Conservation (phyloP, 768 basidiomycete species). For the Termitomyces heimii region DNA sequence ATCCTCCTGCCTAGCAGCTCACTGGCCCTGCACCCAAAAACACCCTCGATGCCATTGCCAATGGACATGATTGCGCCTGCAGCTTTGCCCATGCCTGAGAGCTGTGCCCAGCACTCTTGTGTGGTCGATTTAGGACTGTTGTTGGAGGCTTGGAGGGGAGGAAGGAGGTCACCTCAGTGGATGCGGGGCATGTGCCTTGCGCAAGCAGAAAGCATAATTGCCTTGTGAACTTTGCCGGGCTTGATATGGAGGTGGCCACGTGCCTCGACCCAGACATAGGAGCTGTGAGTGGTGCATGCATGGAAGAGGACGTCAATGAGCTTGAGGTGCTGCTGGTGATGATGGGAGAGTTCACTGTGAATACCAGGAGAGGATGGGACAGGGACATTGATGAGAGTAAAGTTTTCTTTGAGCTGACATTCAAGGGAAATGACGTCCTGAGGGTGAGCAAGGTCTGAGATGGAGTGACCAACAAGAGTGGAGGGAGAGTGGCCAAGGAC, state of each 20-base stretch:
- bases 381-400: constrained; percentile 14
- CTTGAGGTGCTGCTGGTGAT: constrained; percentile 27
- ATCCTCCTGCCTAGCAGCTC: constrained; percentile 44
- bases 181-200: constrained; percentile 60
- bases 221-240: constrained; percentile 90
- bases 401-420: constrained; percentile 84
- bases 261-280: constrained; percentile 87
- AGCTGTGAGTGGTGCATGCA: constrained; percentile 56
- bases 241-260: constrained; percentile 85
- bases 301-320: constrained; percentile 84
- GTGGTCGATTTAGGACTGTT: no score
- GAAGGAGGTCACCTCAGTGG: constrained; percentile 51
- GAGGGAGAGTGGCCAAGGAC: constrained; percentile 84
- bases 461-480: constrained; percentile 73
- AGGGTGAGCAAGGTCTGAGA: constrained; percentile 82
- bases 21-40: constrained; percentile 57
- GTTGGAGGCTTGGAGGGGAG: constrained; percentile 17
- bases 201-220: constrained; percentile 85
- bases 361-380: constrained; percentile 8
- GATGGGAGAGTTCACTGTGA: background rate
- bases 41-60: constrained; percentile 45
- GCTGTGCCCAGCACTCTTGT: constrained; percentile 51
- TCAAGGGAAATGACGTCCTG: constrained; percentile 88
- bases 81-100: constrained; percentile 22
- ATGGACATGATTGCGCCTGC: constrained; percentile 45